Conservation (phyloP, 768 basidiomycete species). For the Mycena latifolia region DNA sequence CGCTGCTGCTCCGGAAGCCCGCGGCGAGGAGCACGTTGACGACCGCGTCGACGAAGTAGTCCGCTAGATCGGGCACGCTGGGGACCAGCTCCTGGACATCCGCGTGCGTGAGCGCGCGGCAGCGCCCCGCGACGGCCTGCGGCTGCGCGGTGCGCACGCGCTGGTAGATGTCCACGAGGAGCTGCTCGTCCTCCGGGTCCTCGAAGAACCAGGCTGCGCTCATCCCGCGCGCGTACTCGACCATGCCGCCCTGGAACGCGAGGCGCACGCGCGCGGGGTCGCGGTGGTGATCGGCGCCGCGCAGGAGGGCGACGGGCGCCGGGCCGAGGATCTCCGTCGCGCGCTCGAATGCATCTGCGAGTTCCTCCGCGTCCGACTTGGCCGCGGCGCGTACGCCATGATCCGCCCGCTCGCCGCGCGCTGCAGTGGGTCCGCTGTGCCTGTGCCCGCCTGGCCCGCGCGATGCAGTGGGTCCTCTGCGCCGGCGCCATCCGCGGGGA, state of each 20-base stretch:
- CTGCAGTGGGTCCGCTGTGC: too few relatives aligned
- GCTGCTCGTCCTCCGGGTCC: slow-evolving; percentile 59
- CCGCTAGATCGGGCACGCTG: slow-evolving; percentile 48
- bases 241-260: slow-evolving; percentile 59
- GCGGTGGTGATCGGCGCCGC: slow-evolving; percentile 51
- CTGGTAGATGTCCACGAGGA: slow-evolving; percentile 57
- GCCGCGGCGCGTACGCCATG: neutral
- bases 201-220: slow-evolving; percentile 65
- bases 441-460: too few relatives aligned
- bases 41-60: slow-evolving; percentile 52
- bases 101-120: slow-evolving; percentile 66
- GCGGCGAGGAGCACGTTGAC: slow-evolving; percentile 58
- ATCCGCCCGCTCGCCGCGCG: too few relatives aligned
- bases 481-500: too few relatives aligned
- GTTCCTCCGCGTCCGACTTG: slow-evolving; percentile 33
- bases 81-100: slow-evolving; percentile 56
- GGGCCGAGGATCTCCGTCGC: slow-evolving; percentile 45
- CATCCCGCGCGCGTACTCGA: slow-evolving; percentile 63
- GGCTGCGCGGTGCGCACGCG: slow-evolving; percentile 59
- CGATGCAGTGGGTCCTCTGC: too few relatives aligned
- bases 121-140: slow-evolving; percentile 65
- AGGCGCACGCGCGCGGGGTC: slow-evolving; percentile 58
- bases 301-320: slow-evolving; percentile 55
- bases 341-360: slow-evolving; percentile 43
- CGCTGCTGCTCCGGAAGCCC: slow-evolving; percentile 44